A percentile compares a stretch with the other conserved stretches of the same genome.
These are phyloP conservation scores for Cadophora gregata DNA, from an alignment of 2,329 filamentous ascomycete genomes.

Conservation along the genomic window DNA sequence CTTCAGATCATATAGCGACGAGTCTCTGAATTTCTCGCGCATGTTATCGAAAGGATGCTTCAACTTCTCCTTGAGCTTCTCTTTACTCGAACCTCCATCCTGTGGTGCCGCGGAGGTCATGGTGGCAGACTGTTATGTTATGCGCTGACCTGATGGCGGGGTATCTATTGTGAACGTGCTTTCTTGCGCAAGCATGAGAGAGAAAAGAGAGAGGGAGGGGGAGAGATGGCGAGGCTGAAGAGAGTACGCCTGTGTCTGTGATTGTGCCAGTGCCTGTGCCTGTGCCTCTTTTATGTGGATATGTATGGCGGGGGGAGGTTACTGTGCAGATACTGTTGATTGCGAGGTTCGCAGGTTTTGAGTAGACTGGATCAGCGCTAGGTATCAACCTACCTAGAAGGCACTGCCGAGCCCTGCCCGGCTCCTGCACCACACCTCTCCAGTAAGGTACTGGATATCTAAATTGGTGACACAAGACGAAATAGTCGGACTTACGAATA, in stretches of 20 bases:
- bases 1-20: constrained; percentile 62
- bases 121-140: constrained; percentile 2
- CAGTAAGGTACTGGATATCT: too few relatives aligned
- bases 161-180: background rate
- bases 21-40: constrained; percentile 58
- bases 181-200: constrained; percentile 4
- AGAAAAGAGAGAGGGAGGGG: too few relatives aligned
- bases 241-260: background rate
- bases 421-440: too few relatives aligned
- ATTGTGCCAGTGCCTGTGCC: too few relatives aligned
- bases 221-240: background rate
- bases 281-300: too few relatives aligned
- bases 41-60: constrained; percentile 55
- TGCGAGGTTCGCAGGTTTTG: too few relatives aligned
- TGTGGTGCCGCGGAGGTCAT: constrained; percentile 39
- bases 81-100: constrained; percentile 40
- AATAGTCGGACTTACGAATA: too few relatives aligned
- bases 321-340: background rate
- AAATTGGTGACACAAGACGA: too few relatives aligned
- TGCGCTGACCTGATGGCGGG: constrained; percentile 10
- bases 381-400: too few relatives aligned
- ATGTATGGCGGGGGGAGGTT: background rate
- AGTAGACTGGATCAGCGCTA: too few relatives aligned
- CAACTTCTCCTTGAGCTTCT: constrained; percentile 50
- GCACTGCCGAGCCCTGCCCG: too few relatives aligned